phyloP scores from a whole-genome alignment of 2,329 filamentous ascomycete species.

The Aspergillus persii region DNA sequence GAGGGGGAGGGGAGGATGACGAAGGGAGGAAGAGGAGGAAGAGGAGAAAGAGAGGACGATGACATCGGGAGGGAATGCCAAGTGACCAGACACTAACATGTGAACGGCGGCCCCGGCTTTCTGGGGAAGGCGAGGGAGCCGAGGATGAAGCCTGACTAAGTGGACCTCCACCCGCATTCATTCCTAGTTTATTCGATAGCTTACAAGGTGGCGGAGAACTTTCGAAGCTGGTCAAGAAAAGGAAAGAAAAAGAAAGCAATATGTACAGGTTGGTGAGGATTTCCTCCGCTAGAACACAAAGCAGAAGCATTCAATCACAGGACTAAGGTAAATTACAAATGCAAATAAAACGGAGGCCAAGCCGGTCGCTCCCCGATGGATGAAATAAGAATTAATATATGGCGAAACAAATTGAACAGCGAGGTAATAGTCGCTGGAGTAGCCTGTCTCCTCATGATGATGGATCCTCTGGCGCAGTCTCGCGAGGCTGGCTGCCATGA shows the following conservation, averaged over 20 bases:
- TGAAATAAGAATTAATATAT: background rate
- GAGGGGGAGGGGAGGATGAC: background rate
- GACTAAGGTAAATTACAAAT: background rate
- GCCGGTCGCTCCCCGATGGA: background rate
- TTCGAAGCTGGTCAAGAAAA: too few relatives aligned
- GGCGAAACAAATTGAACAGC: background rate
- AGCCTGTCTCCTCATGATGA: slow-evolving; percentile 2
- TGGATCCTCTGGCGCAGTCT: background rate
- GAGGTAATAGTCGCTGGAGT: slow-evolving; percentile 6
- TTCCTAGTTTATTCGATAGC: background rate
- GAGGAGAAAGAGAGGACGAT: background rate
- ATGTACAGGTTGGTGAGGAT: background rate
- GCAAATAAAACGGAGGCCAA: background rate
- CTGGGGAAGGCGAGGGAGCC: slow-evolving; percentile 8
- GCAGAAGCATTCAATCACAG: background rate
- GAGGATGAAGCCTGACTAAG: background rate
- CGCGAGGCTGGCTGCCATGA: slow-evolving; percentile 2
- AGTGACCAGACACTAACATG: slow-evolving; percentile 7
- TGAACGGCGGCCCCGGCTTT: slow-evolving; percentile 15
- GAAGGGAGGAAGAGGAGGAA: background rate
- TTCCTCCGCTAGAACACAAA: background rate
- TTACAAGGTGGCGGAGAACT: background rate
- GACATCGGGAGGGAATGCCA: slow-evolving; percentile 7
- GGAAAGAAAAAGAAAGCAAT: background rate
- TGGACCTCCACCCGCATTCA: too few relatives aligned